Percentiles rank a stretch among this genome's conserved stretches.
These are phyloP conservation scores for Macadamia tetraphylla DNA, from an alignment of 164 flowering plant species.

Conservation along the genomic window DNA sequence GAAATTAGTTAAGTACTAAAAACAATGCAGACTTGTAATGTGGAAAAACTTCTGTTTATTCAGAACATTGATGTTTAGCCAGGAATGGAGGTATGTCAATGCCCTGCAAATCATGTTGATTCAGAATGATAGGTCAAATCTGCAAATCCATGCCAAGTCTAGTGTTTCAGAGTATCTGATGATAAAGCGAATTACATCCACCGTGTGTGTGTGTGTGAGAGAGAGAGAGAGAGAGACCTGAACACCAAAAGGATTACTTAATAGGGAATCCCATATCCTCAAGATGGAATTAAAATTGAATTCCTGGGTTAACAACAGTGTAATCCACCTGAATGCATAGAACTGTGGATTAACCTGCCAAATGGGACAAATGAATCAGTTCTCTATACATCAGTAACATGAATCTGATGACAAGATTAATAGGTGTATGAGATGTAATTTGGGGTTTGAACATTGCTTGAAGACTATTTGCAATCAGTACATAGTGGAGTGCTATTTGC, in stretches of 20 bases:
- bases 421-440: not conserved
- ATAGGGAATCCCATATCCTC: conserved; percentile 73
- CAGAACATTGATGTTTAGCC: too few species aligned
- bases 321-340: conserved; percentile 74
- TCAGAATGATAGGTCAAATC: too few species aligned
- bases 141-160: too few species aligned
- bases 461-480: too few species aligned
- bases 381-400: too few species aligned
- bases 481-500: not conserved
- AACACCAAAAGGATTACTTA: conserved; percentile 54
- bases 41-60: too few species aligned
- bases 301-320: conserved; percentile 69
- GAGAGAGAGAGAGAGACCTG: conserved; percentile 45
- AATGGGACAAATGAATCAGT: conserved; percentile 3
- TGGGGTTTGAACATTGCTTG: not conserved
- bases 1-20: too few species aligned
- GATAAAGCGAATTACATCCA: too few species aligned
- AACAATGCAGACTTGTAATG: too few species aligned
- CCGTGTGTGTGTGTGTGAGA: not conserved
- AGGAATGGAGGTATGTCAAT: too few species aligned
- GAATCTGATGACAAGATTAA: not conserved
- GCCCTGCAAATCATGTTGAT: too few species aligned
- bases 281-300: conserved; percentile 43
- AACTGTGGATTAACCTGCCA: conserved; percentile 67
- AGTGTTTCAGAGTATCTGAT: not conserved